Base-by-base conservation (phyloP, 768 basidiomycete genomes). In the Xerocomellus chrysenteron region DNA sequence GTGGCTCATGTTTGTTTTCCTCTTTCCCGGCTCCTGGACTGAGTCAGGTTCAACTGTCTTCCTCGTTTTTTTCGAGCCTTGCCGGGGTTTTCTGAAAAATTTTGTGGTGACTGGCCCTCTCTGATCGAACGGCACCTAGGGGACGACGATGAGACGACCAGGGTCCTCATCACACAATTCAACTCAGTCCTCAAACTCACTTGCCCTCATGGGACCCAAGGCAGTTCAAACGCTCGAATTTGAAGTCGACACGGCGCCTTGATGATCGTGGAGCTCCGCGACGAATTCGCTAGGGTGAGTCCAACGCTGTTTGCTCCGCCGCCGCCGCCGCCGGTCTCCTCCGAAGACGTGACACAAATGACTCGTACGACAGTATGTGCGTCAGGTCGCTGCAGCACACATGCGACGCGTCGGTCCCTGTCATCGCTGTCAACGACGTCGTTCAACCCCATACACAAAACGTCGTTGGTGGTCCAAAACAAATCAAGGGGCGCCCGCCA, bases 341-440 rank as follows among this genome's bases (percentile, higher is more conserved):
- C 39, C 17, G 39, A 39, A 8, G 17, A 39, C 16, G 17, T 39
- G 35, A 35, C 35, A 35, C 35, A 35, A 35, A 14, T 35, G 35
- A 35, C 33, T 12, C 33, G 13, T 13, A 35, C 12, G 33, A 39
- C 37, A 39, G 39, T 39, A 39, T 35, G 35, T 14, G 35, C 17
- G 37, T 17, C 37, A 6, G 5, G 41, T 42, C 19, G 41, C 19
- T 21, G 41, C 10, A 1, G 19, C 37, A n/a, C 37, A 4, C 9
- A 39, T 39, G 17, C 17, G 37, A 42, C 12, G 3, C n/a, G 35
- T n/a, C 47, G n/a, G 30, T 44, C 32, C 12, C 33, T 50, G 46
- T 51, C 58, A n/a, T n/a, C 36, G 41, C 35, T 46, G 40, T 51
- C 58, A 39, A 21, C 36, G 21, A 33, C 41, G 36, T 47, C 54